phyloP scores from a whole-genome alignment of 106 monocot species.

The Hemerocallis citrina region DNA sequence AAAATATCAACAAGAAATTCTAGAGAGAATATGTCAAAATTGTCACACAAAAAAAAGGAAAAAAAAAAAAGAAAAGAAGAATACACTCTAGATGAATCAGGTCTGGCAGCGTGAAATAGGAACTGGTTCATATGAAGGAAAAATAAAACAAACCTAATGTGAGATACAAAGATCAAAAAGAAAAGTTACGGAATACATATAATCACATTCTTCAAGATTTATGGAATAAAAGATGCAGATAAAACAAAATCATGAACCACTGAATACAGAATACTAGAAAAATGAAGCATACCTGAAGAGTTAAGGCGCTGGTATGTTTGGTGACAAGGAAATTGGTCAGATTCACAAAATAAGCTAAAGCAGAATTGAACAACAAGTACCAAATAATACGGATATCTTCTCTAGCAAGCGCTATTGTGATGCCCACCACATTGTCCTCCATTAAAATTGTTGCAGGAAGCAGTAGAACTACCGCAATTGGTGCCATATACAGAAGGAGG shows the following conservation, averaged over 20 bases:
- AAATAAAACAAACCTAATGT: not conserved
- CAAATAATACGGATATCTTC: conserved; percentile 60
- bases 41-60: not conserved
- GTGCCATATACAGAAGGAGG: conserved; percentile 76
- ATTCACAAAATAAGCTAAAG: conserved; percentile 69
- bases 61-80: not conserved
- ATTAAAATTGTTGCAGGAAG: conserved; percentile 61
- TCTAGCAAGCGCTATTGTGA: conserved; percentile 66
- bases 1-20: no score
- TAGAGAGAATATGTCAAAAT: no score
- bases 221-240: not conserved
- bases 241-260: not conserved
- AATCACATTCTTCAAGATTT: not conserved
- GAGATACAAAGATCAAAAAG: not conserved
- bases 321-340: conserved; percentile 75
- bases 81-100: no score
- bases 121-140: not conserved
- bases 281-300: conserved; percentile 48
- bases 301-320: conserved; percentile 71
- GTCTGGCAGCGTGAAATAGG: not conserved
- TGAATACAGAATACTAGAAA: not conserved
- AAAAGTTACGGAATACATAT: not conserved
- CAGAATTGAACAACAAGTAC: conserved; percentile 63
- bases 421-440: conserved; percentile 76
- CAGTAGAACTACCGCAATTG: conserved; percentile 54